Conservation (phyloP, 306 rosid species). For the Rosa lucieae region DNA sequence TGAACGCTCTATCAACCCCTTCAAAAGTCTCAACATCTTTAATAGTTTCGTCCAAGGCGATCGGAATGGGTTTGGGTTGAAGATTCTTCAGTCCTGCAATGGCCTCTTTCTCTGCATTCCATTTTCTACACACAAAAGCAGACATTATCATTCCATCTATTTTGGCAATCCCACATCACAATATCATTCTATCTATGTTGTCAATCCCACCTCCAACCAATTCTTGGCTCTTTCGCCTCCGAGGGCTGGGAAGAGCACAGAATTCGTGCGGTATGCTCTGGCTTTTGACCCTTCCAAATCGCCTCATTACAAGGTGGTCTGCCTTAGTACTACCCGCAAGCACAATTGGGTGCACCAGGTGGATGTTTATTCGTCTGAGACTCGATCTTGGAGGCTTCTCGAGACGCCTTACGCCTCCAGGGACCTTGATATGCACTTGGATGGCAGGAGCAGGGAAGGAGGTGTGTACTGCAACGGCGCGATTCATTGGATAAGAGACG, state of each 20-base stretch:
- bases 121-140: not conserved
- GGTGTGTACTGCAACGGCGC: not conserved
- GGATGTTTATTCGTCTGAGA: constrained; percentile 12
- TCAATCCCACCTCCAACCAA: constrained; percentile 4
- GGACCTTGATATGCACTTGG: not conserved
- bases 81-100: constrained; percentile 23
- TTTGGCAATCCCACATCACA: not conserved
- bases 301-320: constrained; percentile 12
- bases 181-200: not conserved
- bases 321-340: not conserved
- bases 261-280: not conserved
- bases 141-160: too few species aligned
- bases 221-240: not conserved
- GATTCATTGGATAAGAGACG: not conserved
- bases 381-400: constrained; percentile 18
- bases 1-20: not conserved
- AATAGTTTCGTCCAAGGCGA: not conserved
- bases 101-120: constrained; percentile 16
- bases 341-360: not conserved
- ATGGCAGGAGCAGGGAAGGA: not conserved
- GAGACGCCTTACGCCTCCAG: not conserved
- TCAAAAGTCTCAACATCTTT: not conserved
- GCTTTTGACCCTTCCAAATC: constrained; percentile 13
- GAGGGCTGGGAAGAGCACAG: not conserved
- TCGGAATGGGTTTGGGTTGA: not conserved